Evolutionary conservation across 345 rosid genomes (phyloP), one percentile per base, ranked within the genome.

Genomic region (Turnera subulata): DNA sequence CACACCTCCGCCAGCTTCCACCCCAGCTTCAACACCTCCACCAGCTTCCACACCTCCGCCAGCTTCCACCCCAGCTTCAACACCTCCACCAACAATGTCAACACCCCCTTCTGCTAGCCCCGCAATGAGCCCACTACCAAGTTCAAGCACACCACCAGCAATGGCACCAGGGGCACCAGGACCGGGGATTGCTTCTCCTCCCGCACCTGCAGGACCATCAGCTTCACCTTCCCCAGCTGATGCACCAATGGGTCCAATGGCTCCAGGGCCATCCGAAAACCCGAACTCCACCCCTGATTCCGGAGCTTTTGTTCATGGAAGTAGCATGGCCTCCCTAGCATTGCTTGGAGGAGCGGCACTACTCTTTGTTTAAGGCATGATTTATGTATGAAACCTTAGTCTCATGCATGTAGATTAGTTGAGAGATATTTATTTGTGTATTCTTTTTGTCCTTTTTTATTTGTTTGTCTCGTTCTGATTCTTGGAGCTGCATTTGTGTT

Each of bases 311-410:
- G 66, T 55, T 51, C 65, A 11, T 24, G 69, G 50, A 61, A 70
- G 65, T 20, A 62, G 68, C 67, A 50, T 63, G 69, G 61, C 48
- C 17, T 50, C 66, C 48, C 24, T 67, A 23, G 73, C 68, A 24
- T 53, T 74, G 43, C 38, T 74, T 20, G 81, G 69, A 63, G 84
- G 69, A 55, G 61, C 55, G 17, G 67, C 77, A 37, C 24, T 75
- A 32, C 53, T 76, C 58, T 63, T 80, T 66, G 76, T 61, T 47
- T 80, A 76, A 55, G 40, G n/a, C n/a, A n/a, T n/a, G n/a, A n/a
- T 13, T 20, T 18, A 51, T 29, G 35, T n/a, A n/a, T n/a, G n/a
- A n/a, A 8, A 42, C 10, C 22, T 14, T 59, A 6, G 22, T 45
- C 26, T 60, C 10, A 18, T 22, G 12, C 18, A 32, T 63, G 61